phyloP scores from a whole-genome alignment of 1,139 yeast species.

The Kodamaea alishanica region DNA sequence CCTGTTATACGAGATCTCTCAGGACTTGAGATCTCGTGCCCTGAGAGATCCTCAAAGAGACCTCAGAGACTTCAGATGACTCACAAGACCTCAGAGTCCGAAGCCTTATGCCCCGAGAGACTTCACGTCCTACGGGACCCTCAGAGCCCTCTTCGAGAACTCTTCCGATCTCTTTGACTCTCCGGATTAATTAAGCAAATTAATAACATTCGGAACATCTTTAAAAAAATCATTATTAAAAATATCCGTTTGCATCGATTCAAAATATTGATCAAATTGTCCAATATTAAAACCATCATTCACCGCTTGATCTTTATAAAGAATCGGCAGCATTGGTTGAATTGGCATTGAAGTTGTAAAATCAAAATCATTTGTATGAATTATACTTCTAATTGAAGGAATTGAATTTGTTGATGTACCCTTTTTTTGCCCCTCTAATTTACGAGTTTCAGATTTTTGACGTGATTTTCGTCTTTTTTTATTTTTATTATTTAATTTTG shows the following conservation, averaged over 20 bases:
- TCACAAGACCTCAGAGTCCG: no score
- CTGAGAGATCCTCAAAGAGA: no score
- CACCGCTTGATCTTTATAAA: background rate
- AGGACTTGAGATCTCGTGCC: no score
- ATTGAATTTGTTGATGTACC: background rate
- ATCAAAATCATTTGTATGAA: background rate
- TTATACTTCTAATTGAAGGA: constrained; percentile 1
- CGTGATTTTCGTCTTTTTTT: constrained; percentile 5
- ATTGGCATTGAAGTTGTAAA: background rate
- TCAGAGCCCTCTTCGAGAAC: no score
- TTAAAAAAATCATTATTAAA: constrained; percentile 30
- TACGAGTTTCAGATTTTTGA: background rate
- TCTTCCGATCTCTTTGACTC: no score
- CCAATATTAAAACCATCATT: constrained; percentile 4
- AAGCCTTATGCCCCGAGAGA: no score
- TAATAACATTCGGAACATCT: constrained; percentile 25
- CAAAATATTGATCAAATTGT: constrained; percentile 23
- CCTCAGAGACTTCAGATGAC: no score
- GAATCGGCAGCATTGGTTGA: constrained; percentile 2
- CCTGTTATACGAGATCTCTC: no score
- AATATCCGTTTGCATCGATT: constrained; percentile 29
- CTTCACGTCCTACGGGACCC: no score
- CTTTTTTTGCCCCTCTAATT: no score
- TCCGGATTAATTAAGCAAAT: constrained; percentile 12
- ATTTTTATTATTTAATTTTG: constrained; percentile 15